Percentiles rank a stretch among this genome's conserved stretches.
phyloP scores from a whole-genome alignment of 345 rosid genomes.

The Salix dunnii region DNA sequence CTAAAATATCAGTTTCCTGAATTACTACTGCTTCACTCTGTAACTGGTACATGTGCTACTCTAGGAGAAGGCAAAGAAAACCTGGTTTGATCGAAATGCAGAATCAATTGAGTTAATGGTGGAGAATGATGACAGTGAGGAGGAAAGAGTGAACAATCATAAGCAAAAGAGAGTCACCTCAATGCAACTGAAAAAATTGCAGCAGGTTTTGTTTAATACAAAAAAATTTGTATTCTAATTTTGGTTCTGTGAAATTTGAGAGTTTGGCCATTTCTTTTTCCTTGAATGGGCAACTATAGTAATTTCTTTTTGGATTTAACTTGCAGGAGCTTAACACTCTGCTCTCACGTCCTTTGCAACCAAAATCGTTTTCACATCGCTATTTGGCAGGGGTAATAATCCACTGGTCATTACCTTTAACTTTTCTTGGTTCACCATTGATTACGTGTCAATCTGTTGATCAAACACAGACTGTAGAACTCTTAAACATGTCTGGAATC shows the following conservation, averaged over 20 bases:
- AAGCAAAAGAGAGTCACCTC: conserved; percentile 37
- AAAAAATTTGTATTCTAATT: background rate
- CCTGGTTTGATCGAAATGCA: conserved; percentile 80
- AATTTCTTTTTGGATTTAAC: conserved; percentile 17
- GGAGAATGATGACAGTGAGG: conserved; percentile 82
- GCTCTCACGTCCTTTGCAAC: conserved; percentile 76
- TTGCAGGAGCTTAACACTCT: conserved; percentile 65
- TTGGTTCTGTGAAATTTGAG: background rate
- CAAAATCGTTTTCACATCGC: conserved; percentile 76
- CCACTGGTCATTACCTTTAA: background rate
- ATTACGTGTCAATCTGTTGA: too few species aligned
- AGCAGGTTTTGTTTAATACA: conserved; percentile 49
- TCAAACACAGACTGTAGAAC: too few species aligned
- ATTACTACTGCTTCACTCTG: background rate
- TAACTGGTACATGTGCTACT: conserved; percentile 6
- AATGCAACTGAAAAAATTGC: conserved; percentile 24
- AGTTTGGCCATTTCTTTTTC: background rate
- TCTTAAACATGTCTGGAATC: too few species aligned
- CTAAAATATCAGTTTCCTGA: background rate
- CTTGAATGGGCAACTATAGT: background rate
- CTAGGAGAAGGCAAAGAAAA: conserved; percentile 76
- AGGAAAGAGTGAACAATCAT: conserved; percentile 62
- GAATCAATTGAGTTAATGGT: conserved; percentile 64
- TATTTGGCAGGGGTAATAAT: conserved; percentile 82
- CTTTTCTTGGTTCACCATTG: background rate